Base-by-base conservation (phyloP, 2,329 filamentous ascomycete species). In the Fusarium paranaense region DNA sequence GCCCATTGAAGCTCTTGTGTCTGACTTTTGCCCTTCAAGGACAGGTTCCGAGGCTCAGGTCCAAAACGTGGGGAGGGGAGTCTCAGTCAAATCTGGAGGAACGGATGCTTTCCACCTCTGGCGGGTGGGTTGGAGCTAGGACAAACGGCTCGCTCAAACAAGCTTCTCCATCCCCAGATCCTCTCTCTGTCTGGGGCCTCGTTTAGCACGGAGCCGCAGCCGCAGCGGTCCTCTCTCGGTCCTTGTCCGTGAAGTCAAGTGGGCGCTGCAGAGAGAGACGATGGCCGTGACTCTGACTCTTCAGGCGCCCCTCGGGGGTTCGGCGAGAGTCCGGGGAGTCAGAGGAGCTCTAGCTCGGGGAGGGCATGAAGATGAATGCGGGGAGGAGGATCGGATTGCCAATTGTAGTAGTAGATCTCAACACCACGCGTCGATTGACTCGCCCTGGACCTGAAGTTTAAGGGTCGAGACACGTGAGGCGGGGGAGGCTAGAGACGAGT, bases 171-270 rank as follows among this genome's bases (percentile, higher is more conserved):
- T 52, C 47, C 47, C 47, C 27, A 52, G 47, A 32, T 32, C 30
- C 30, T 32, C 30, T 32, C 30, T 32, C 30, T 32, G 30, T 32
- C 22, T 60, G 64, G 54, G 72, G 67, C 22, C 45, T 60, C 62
- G 60, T 47, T 63, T 71, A 65, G 67, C 62, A 69, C 64, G 75
- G 75, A 78, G 71, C 73, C 75, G 71, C 69, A 72, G 47, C 42
- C 61, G 58, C 45, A 57, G 54, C 11, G 35, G 40, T 54, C 40
- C 59, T 59, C 40, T 52, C 75, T 77, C 75, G 75, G 75, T 69
- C 63, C 70, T 69, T 75, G 75, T 73, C 75, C 75, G 75, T 72
- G 66, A 54, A 40, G 9, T 40, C 4, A 67, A 70, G 69, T 66
- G 38, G 58, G 50, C 37, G 58, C 66, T 37, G 67, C 63, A 68